phyloP scores from a whole-genome alignment of 2,329 filamentous ascomycete genomes.

The Fusarium denticulatum region DNA sequence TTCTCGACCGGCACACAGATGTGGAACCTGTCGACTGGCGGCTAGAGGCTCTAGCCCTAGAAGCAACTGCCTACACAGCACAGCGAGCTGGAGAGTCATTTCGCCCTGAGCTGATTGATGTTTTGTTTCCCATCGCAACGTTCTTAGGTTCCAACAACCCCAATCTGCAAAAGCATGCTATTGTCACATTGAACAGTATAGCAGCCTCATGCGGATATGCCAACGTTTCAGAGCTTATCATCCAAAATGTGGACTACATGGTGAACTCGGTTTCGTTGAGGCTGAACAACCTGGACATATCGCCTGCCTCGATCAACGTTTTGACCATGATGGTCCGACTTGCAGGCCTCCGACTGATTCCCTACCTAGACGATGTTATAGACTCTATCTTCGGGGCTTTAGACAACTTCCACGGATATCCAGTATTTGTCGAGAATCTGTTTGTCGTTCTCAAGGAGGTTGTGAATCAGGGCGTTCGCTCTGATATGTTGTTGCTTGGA shows the following conservation, averaged over 20 bases:
- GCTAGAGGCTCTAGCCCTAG: slow-evolving; percentile 80
- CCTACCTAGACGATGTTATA: slow-evolving; percentile 91
- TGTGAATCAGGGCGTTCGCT: slow-evolving; percentile 80
- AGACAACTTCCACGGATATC: slow-evolving; percentile 96
- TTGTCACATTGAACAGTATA: slow-evolving; percentile 84
- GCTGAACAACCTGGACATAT: slow-evolving; percentile 91
- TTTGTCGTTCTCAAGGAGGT: slow-evolving; percentile 86
- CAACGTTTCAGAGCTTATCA: slow-evolving; percentile 79
- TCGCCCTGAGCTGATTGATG: slow-evolving; percentile 86
- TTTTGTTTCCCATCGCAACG: slow-evolving; percentile 91
- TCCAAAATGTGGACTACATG: slow-evolving; percentile 95
- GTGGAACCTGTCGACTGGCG: slow-evolving; percentile 71
- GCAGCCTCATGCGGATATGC: slow-evolving; percentile 78
- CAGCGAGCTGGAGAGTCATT: slow-evolving; percentile 73
- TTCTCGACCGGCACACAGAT: slow-evolving; percentile 66
- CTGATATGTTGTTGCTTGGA: slow-evolving; percentile 59
- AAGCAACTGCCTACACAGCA: slow-evolving; percentile 81
- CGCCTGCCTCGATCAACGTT: slow-evolving; percentile 89
- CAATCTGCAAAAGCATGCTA: slow-evolving; percentile 80
- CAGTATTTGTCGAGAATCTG: slow-evolving; percentile 82
- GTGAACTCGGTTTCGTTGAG: slow-evolving; percentile 91
- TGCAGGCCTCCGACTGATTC: slow-evolving; percentile 81
- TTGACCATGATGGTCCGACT: slow-evolving; percentile 93
- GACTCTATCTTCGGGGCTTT: slow-evolving; percentile 90
- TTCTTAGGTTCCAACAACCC: slow-evolving; percentile 78